Percentiles rank a stretch among this genome's conserved stretches.
Conservation (phyloP, 768 basidiomycete species). For the Rhodotorula paludigena region DNA sequence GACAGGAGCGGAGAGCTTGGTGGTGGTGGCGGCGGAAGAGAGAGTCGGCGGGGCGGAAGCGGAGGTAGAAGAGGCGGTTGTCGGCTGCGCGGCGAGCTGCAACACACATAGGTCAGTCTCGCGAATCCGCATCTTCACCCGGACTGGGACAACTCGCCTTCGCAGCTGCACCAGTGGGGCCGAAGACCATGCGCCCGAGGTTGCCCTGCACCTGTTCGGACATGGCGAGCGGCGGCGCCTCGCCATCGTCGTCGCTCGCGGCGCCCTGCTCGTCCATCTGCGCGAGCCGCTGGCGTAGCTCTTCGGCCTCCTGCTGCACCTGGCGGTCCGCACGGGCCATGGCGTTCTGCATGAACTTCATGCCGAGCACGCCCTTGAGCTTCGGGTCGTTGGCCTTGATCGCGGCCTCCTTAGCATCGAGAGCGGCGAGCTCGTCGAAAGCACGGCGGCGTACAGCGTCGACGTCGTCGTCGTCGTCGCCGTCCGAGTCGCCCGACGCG, state of each 20-base stretch:
- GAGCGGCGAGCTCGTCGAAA: constrained; percentile 66
- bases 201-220: constrained; percentile 48
- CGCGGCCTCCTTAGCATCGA: constrained; percentile 51
- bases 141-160: constrained; percentile 16
- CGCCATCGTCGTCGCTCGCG: constrained; percentile 43
- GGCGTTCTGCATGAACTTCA: constrained; percentile 99
- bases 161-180: constrained; percentile 38
- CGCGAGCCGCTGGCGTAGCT: constrained; percentile 67
- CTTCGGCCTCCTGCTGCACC: constrained; percentile 62
- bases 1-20: constrained; percentile 30
- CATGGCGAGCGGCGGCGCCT: constrained; percentile 44
- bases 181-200: constrained; percentile 49
- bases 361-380: constrained; percentile 72
- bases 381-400: constrained; percentile 48
- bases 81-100: not conserved
- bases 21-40: constrained; percentile 16
- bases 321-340: constrained; percentile 61
- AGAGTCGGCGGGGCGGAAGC: not conserved
- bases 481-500: constrained; percentile 49
- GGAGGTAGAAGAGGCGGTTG: not conserved
- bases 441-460: constrained; percentile 60
- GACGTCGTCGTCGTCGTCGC: constrained; percentile 45
- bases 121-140: not conserved
- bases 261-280: constrained; percentile 46
- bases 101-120: too few relatives aligned